phyloP scores from a whole-genome alignment of 2,329 filamentous ascomycete species.

The Biscogniauxia mediterranea region DNA sequence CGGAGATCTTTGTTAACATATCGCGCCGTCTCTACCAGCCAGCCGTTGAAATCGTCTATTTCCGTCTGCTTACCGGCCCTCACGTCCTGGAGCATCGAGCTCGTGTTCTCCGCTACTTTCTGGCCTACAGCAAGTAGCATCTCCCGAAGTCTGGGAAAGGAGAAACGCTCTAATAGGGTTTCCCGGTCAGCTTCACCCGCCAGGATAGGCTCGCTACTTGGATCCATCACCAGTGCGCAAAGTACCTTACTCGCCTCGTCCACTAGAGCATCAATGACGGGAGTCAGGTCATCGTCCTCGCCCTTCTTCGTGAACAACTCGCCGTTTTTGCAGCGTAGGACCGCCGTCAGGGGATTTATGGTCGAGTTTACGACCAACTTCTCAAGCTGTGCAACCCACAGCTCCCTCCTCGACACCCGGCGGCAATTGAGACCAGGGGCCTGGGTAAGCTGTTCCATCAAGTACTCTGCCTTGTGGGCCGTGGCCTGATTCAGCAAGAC shows the following conservation, averaged over 20 bases:
- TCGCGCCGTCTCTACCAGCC: conserved; percentile 48
- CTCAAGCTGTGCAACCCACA: conserved; percentile 70
- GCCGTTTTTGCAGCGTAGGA: conserved; percentile 79
- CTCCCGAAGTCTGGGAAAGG: conserved; percentile 38
- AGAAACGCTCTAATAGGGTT: conserved; percentile 41
- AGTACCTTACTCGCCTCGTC: conserved; percentile 75
- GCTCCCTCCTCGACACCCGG: conserved; percentile 39
- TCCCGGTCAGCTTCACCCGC: conserved; percentile 39
- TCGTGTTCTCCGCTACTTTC: conserved; percentile 53
- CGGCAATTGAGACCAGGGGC: conserved; percentile 44
- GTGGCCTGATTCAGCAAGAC: conserved; percentile 35
- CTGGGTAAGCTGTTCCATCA: conserved; percentile 41
- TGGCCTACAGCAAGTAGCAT: conserved; percentile 48
- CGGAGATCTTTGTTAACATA: conserved; percentile 36
- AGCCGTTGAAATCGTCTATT: conserved; percentile 59
- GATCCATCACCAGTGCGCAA: conserved; percentile 62
- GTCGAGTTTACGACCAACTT: conserved; percentile 80
- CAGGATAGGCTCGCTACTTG: conserved; percentile 43
- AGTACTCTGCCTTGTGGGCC: conserved; percentile 29
- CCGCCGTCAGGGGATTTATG: conserved; percentile 80
- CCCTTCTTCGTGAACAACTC: conserved; percentile 61
- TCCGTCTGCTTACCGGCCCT: conserved; percentile 51
- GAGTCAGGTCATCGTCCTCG: conserved; percentile 44
- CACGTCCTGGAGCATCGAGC: conserved; percentile 63
- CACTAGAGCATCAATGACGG: conserved; percentile 67